phyloP scores from a whole-genome alignment of 164 flowering plant species.

The Nelumbo lutea region DNA sequence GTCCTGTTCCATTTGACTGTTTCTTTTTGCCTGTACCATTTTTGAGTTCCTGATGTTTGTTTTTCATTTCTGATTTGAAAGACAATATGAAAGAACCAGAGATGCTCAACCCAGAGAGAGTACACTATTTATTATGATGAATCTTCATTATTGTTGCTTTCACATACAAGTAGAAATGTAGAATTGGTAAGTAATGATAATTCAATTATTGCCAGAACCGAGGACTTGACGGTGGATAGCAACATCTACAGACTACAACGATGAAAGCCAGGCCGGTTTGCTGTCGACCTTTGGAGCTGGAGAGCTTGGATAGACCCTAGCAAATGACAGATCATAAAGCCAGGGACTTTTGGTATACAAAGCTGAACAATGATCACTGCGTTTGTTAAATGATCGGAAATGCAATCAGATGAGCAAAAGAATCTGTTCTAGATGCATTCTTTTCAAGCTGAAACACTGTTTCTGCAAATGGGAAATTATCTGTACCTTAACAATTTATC shows the following conservation, averaged over 20 bases:
- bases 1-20: neutral
- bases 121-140: too few species aligned
- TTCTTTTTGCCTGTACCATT: too few species aligned
- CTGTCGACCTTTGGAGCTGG: constrained; percentile 20
- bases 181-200: constrained; percentile 10
- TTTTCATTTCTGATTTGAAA: neutral
- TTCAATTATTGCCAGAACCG: constrained; percentile 20
- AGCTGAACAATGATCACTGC: neutral
- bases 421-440: too few species aligned
- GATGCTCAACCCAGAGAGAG: neutral
- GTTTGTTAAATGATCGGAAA: too few species aligned
- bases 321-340: constrained; percentile 8
- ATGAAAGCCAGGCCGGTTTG: constrained; percentile 17
- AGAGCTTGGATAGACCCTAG: constrained; percentile 15
- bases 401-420: too few species aligned
- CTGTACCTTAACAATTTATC: too few species aligned
- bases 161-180: constrained; percentile 18
- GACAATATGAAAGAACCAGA: neutral
- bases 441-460: too few species aligned
- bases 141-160: neutral
- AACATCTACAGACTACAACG: constrained; percentile 11
- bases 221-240: constrained; percentile 10
- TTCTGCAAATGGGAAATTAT: too few species aligned
- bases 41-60: neutral
- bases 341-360: constrained; percentile 3